Percentiles rank a stretch among this genome's conserved stretches.
These are phyloP conservation scores for Filobasidium wieringae DNA, from an alignment of 768 basidiomycete species.

Conservation along the genomic window DNA sequence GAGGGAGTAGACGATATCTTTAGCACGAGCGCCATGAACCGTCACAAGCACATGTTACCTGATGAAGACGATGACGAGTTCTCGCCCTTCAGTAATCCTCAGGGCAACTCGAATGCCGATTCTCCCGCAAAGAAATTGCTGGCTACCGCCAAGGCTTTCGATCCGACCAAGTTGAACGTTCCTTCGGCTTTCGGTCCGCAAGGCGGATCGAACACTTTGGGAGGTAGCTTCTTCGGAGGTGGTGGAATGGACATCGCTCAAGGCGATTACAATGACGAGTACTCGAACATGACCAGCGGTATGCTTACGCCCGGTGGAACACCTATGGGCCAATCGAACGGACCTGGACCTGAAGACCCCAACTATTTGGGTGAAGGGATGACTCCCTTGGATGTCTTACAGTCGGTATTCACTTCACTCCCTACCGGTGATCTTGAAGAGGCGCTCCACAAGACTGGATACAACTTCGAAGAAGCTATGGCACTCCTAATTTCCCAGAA, in stretches of 20 bases:
- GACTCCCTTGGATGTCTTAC: conserved; percentile 94
- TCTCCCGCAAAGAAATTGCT: conserved; percentile 49
- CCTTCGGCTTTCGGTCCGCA: conserved; percentile 6
- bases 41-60: conserved; percentile 36
- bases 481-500: conserved; percentile 68
- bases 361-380: conserved; percentile 48
- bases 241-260: background rate
- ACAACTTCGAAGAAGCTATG: conserved; percentile 94
- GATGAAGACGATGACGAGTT: conserved; percentile 42
- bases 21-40: conserved; percentile 39
- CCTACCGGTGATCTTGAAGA: conserved; percentile 87
- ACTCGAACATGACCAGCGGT: background rate
- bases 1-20: conserved; percentile 62
- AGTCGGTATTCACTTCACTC: conserved; percentile 81
- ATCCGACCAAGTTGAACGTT: conserved; percentile 35
- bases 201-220: conserved; percentile 25
- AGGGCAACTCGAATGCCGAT: conserved; percentile 46
- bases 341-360: conserved; percentile 13
- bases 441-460: conserved; percentile 71
- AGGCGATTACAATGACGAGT: conserved; percentile 1
- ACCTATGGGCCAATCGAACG: background rate
- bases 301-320: conserved; percentile 9
- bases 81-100: conserved; percentile 38
- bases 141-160: conserved; percentile 46
- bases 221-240: conserved; percentile 24